phyloP scores from a whole-genome alignment of 805 yeast species.

The Spathaspora hagerdaliae region DNA sequence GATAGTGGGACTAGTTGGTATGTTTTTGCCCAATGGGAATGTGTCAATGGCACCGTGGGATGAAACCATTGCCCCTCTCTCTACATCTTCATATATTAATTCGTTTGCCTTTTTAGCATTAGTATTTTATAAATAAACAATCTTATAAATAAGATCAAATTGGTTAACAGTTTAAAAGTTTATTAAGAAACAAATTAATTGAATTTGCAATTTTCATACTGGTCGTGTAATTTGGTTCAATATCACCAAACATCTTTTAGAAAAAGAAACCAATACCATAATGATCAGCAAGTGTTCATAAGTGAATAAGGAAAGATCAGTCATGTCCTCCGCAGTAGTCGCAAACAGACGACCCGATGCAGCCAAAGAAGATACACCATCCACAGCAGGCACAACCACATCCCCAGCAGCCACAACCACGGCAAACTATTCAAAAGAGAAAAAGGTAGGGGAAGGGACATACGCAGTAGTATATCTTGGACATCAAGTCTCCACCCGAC shows the following conservation, averaged over 20 bases:
- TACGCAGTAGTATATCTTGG: conserved; percentile 96
- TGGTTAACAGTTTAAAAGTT: too few species aligned
- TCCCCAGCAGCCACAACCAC: conserved; percentile 3
- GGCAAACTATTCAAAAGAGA: conserved; percentile 48
- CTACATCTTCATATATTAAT: too few species aligned
- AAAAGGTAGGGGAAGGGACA: conserved; percentile 97
- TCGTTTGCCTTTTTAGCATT: too few species aligned
- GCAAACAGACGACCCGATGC: background rate
- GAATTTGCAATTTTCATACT: too few species aligned
- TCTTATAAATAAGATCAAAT: too few species aligned
- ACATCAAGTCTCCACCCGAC: conserved; percentile 46
- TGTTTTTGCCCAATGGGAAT: conserved; percentile 88
- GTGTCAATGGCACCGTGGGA: conserved; percentile 22
- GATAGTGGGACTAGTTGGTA: conserved; percentile 80
- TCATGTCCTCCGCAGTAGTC: conserved; percentile 5
- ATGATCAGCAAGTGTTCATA: background rate
- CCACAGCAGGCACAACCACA: conserved; percentile 1
- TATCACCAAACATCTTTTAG: background rate
- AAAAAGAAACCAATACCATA: background rate
- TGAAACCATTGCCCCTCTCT: too few species aligned
- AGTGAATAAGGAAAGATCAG: background rate
- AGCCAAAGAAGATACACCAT: background rate
- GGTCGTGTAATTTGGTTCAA: too few species aligned
- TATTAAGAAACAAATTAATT: too few species aligned
- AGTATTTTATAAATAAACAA: too few species aligned